These are phyloP conservation scores for Pseudocercospora musae DNA, from an alignment of 2,329 filamentous ascomycete species.

Conservation along the genomic window DNA sequence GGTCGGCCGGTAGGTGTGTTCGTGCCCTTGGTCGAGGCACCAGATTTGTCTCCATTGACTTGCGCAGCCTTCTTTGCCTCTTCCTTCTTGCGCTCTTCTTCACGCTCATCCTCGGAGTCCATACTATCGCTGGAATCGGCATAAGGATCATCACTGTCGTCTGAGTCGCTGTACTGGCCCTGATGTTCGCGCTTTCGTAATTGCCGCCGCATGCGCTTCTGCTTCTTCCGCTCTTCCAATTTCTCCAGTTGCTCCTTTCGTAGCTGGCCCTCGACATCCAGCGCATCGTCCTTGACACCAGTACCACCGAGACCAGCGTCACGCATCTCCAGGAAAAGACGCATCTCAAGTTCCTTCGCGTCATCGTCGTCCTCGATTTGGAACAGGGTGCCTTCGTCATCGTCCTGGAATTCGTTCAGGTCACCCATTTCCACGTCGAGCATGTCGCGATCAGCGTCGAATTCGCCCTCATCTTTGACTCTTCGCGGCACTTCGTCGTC, in stretches of 20 bases:
- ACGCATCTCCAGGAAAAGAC: slow-evolving; percentile 75
- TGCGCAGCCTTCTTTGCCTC: slow-evolving; percentile 50
- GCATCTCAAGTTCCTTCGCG: slow-evolving; percentile 61
- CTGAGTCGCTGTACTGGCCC: slow-evolving; percentile 75
- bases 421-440: slow-evolving; percentile 66
- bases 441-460: slow-evolving; percentile 59
- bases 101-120: slow-evolving; percentile 61
- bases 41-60: slow-evolving; percentile 49
- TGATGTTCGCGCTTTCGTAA: slow-evolving; percentile 83
- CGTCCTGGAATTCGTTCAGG: slow-evolving; percentile 70
- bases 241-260: slow-evolving; percentile 67
- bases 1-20: slow-evolving; percentile 62
- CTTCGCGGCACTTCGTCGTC: slow-evolving; percentile 44
- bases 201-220: slow-evolving; percentile 75
- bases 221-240: slow-evolving; percentile 66
- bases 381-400: slow-evolving; percentile 74
- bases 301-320: slow-evolving; percentile 72
- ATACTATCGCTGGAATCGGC: slow-evolving; percentile 52
- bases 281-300: slow-evolving; percentile 50
- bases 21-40: slow-evolving; percentile 65
- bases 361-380: slow-evolving; percentile 78
- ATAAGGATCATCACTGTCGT: slow-evolving; percentile 44
- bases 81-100: slow-evolving; percentile 55
- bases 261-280: slow-evolving; percentile 53
- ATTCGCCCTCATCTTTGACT: slow-evolving; percentile 39